These are phyloP conservation scores for Linderniella brevidens DNA, from an alignment of 257 asterid species.

Conservation along the genomic window DNA sequence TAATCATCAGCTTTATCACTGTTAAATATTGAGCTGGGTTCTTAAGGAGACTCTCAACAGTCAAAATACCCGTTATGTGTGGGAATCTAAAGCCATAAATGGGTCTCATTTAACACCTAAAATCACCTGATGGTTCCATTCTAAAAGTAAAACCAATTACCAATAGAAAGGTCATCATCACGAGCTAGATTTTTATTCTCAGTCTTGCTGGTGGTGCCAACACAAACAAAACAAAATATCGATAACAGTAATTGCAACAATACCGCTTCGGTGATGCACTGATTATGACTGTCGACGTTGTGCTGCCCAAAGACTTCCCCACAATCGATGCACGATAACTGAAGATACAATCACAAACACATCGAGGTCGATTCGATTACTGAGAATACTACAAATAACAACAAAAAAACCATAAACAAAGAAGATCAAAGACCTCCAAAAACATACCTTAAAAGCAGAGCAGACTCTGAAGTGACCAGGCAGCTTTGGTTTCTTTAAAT, in stretches of 20 bases:
- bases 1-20: too few species aligned
- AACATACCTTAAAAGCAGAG: constrained; percentile 66
- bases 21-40: too few species aligned
- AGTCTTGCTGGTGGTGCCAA: too few species aligned
- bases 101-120: too few species aligned
- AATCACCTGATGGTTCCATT: too few species aligned
- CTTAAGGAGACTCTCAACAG: too few species aligned
- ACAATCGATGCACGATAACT: constrained; percentile 93
- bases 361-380: constrained; percentile 2
- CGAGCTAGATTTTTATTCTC: background rate
- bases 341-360: constrained; percentile 1
- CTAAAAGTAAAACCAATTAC: too few species aligned
- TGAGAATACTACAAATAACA: background rate
- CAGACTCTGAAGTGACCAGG: constrained; percentile 27
- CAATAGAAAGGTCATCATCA: background rate
- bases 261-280: constrained; percentile 92
- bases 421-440: background rate
- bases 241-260: background rate
- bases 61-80: too few species aligned
- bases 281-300: constrained; percentile 66
- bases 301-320: constrained; percentile 63
- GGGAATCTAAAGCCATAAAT: too few species aligned
- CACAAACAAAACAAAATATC: too few species aligned
- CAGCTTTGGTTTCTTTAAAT: constrained; percentile 85
- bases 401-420: constrained; percentile 3